phyloP scores from a whole-genome alignment of 495 filamentous ascomycete genomes.

The Antarctomyces pellizariae region DNA sequence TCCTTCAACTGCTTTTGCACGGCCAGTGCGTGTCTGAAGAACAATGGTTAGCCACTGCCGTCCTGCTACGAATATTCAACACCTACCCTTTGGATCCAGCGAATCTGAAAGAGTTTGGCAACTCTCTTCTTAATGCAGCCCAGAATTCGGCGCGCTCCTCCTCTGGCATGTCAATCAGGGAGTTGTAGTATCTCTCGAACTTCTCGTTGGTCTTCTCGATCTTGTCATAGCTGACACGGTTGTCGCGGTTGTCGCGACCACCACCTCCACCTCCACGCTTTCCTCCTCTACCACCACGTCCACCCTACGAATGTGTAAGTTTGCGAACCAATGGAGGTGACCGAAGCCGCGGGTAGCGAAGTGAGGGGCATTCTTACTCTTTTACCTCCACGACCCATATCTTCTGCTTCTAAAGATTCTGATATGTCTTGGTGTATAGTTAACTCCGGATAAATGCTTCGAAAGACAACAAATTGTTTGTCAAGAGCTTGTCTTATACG shows the following conservation, averaged over 20 bases:
- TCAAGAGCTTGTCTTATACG: too few relatives aligned
- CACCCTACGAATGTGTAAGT: neutral
- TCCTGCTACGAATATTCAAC: neutral
- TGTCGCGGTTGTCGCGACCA: constrained; percentile 12
- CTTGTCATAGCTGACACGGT: constrained; percentile 26
- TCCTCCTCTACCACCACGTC: constrained; percentile 10
- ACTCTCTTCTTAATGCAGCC: constrained; percentile 49
- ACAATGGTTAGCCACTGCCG: constrained; percentile 1
- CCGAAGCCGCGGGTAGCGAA: neutral
- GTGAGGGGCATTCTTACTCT: constrained; percentile 12
- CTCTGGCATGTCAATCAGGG: constrained; percentile 42
- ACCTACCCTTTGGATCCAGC: constrained; percentile 68
- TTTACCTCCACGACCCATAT: constrained; percentile 16
- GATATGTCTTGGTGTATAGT: too few relatives aligned
- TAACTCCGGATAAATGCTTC: too few relatives aligned
- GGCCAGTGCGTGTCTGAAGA: constrained; percentile 49
- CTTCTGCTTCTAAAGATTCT: neutral
- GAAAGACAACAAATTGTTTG: too few relatives aligned
- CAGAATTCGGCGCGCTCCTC: constrained; percentile 62
- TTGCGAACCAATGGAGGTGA: constrained; percentile 1
- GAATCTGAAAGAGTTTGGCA: constrained; percentile 93
- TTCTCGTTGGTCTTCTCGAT: constrained; percentile 48
- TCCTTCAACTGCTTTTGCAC: constrained; percentile 68
- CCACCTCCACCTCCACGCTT: constrained; percentile 13
- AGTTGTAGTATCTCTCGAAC: constrained; percentile 67